Base-by-base conservation (phyloP, 345 rosid species). In the Erysimum cheiranthoides region DNA sequence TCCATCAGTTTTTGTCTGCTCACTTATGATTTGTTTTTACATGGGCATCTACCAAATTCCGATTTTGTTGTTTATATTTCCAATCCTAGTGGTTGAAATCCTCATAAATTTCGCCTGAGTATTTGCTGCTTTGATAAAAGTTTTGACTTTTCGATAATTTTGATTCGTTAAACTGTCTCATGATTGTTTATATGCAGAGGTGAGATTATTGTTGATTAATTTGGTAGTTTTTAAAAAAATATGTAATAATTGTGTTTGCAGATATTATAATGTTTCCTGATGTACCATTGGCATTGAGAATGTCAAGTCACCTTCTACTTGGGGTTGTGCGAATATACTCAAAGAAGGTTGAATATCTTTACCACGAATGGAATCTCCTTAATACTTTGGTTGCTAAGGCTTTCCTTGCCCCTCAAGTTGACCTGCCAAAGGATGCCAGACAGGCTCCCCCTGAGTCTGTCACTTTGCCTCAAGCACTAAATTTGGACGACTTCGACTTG, bases 261-360 rank as follows among this genome's bases (percentile, higher is more conserved):
- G 99, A 86, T 47, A 80, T 71, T 39, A 92, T 95, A 30, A 90
- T 95, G 85, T 83, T 50, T 74, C 86, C 97, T 0, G 88, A 86
- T 38, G 90, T 83, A 39, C 98, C 99, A 1, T 76, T 93, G 71
- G 98, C 98, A 0, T 75, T 95, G 74, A 87, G 99, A 75, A 73
- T 89, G 87, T 89, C 96, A 1, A 83, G 97, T 34, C 92, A 93
- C 49, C 96, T 95, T 67, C 83, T 95, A 54, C 57, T 93, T n/a
- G 99, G 99, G 0, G 87, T 95, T 76, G 97, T 89, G 76, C 84
- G 96, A 50, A 93, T 95, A 70, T 95, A 90, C 70, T 85, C 97
- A 1, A 92, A 88, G 86, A 86, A 95, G 80, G 94, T 93, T 12
- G 96, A 95, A 40, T 95, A 89, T 68, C 88, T 92, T n/a, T 78